Base-by-base conservation (phyloP, 192 early-diverging fungal species). In the Diversispora epigaea region DNA sequence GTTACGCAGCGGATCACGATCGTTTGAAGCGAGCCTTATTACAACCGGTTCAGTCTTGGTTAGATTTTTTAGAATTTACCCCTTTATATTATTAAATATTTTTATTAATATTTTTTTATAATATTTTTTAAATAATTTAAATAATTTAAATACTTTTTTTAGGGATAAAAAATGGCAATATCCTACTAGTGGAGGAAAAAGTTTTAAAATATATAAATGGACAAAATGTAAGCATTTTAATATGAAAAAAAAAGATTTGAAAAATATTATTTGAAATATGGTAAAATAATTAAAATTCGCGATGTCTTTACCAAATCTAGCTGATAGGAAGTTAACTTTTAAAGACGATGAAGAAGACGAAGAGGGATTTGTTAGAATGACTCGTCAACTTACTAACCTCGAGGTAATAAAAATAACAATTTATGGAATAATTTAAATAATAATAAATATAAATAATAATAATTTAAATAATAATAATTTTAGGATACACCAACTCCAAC, bases 101-200 rank as follows among this genome's bases (percentile, higher is more conserved):
- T 54, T 54, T 54, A 54, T 4, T 14, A 17, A 54, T 11, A 11
- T 49, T 49, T 49, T 49, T 49, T 70, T 7, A 8, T 22, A 12
- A 15, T 45, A 21, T 70, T 25, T 50, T 17, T n/a, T 1, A 22
- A 22, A 22, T 55, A 25, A 1, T 2, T 10, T 67, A 43, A 45
- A 66, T 67, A 19, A 45, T 10, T 22, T 39, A 45, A 8, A 45
- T 7, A 9, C 8, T 22, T 49, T 49, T 19, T 17, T 54, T 19
- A 83, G 82, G 82, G 82, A 80, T 61, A 83, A 79, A 52, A 83
- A 83, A 44, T 80, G 79, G 79, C 68, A 76, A n/a, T 79, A 83
- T 62, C 58, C 71, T 17, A 74, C 79, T 25, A 78, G 79, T 70
- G 78, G 78, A 25, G 72, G 63, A 54, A 83, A 83, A 60, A 71